A percentile compares a stretch with the other conserved stretches of the same genome.
Evolutionary conservation across 768 basidiomycete species (phyloP).

Genomic region (Suillus lakei): DNA sequence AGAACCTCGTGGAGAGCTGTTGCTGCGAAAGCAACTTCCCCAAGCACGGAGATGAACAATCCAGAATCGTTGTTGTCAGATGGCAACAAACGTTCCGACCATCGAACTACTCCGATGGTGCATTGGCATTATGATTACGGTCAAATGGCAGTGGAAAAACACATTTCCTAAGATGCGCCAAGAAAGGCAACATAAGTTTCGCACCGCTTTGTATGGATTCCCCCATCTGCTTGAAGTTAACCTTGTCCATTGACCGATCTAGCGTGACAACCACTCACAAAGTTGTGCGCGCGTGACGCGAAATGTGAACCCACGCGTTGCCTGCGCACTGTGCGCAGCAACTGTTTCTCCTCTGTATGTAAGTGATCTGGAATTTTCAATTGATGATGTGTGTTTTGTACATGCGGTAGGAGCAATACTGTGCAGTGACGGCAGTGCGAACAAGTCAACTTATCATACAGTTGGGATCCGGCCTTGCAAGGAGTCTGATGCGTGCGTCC

Average conservation of each 20-base stretch:
- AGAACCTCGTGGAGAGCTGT: neutral
- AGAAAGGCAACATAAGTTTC: conserved; percentile 5
- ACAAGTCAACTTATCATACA: neutral
- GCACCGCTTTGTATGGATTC: conserved; percentile 18
- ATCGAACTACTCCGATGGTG: conserved; percentile 3
- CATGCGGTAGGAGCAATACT: neutral
- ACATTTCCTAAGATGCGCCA: neutral
- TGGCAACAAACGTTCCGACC: conserved; percentile 4
- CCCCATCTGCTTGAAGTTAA: conserved; percentile 33
- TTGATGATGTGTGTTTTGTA: neutral
- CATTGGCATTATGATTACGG: conserved; percentile 1
- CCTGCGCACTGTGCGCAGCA: neutral
- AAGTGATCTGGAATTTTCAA: neutral
- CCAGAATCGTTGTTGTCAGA: neutral
- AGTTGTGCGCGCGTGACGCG: neutral
- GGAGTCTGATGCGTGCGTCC: neutral
- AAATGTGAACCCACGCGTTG: conserved; percentile 1
- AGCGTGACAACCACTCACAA: conserved; percentile 17
- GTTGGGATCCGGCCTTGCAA: neutral
- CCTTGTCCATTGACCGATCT: conserved; percentile 35
- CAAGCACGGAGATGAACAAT: conserved; percentile 1
- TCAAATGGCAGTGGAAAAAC: conserved; percentile 6
- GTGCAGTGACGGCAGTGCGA: neutral
- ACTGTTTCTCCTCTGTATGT: neutral
- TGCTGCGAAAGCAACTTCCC: neutral